These are phyloP conservation scores for Phalaenopsis equestris DNA, from an alignment of 106 monocot species.

Conservation along the genomic window DNA sequence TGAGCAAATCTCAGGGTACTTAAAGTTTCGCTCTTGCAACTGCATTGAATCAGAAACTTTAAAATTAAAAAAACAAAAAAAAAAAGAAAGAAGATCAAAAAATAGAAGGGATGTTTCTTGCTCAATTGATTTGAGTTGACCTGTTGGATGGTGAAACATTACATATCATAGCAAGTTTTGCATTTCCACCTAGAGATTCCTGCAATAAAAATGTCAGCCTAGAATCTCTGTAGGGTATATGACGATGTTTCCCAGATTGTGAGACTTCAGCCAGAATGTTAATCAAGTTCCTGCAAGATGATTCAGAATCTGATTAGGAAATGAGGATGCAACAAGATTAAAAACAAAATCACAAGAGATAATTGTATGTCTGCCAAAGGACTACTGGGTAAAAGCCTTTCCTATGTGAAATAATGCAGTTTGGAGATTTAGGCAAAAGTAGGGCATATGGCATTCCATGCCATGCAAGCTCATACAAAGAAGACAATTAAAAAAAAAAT, in stretches of 20 bases:
- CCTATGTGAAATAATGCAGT: too few species aligned
- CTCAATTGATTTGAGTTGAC: conserved; percentile 17
- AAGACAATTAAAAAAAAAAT: too few species aligned
- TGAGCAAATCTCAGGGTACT: conserved; percentile 88
- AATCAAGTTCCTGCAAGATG: conserved; percentile 59
- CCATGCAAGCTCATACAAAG: too few species aligned
- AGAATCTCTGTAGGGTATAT: conserved; percentile 87
- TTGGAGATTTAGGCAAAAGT: too few species aligned
- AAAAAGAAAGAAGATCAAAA: background rate
- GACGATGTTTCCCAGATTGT: conserved; percentile 77
- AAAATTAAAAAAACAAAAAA: background rate
- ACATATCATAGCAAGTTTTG: conserved; percentile 87
- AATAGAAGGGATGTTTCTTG: background rate
- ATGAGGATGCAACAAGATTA: too few species aligned
- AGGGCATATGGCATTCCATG: too few species aligned
- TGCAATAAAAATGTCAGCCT: conserved; percentile 82
- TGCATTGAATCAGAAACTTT: conserved; percentile 16
- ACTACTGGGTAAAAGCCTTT: too few species aligned
- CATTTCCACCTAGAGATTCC: conserved; percentile 96
- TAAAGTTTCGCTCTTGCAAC: conserved; percentile 74
- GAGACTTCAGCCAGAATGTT: conserved; percentile 79
- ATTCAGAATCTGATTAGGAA: too few species aligned
- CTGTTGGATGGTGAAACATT: conserved; percentile 71
- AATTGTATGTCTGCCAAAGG: background rate
- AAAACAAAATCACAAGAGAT: background rate